A percentile compares a stretch with the other conserved stretches of the same genome.
Evolutionary conservation across 371 early-diverging fungal species (phyloP).

Genomic region (Mortierella sp.): DNA sequence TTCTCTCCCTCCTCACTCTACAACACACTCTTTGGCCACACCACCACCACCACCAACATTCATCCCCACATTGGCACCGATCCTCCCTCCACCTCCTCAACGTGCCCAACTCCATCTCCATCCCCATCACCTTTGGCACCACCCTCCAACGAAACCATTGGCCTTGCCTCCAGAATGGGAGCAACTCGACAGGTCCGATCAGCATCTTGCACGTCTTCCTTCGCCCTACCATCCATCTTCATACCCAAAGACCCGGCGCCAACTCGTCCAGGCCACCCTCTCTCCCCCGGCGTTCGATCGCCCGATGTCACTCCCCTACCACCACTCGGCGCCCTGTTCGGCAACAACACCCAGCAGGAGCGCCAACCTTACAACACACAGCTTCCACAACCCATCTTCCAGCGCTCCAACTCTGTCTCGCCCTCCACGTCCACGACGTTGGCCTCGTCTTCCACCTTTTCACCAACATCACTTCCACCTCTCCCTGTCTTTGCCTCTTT

Average conservation of each 20-base stretch:
- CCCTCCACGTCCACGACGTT: conserved; percentile 6
- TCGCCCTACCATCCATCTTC: conserved; percentile 16
- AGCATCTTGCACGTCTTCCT: conserved; percentile 31
- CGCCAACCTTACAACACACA: neutral
- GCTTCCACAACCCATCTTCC: neutral
- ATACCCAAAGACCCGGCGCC: conserved; percentile 6
- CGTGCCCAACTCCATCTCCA: neutral
- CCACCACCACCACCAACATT: neutral
- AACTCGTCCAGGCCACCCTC: neutral
- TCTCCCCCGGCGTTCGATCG: conserved; percentile 5
- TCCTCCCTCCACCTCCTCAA: neutral
- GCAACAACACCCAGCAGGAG: neutral
- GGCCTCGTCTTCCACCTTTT: conserved; percentile 3
- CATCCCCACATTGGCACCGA: neutral
- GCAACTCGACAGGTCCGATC: conserved; percentile 27
- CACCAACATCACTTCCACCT: conserved; percentile 20
- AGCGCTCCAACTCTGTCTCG: conserved; percentile 8
- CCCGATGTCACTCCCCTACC: neutral
- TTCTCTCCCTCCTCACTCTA: conserved; percentile 25
- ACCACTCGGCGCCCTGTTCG: neutral
- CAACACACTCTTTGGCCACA: conserved; percentile 30
- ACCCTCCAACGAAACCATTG: neutral
- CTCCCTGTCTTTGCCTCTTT: conserved; percentile 14
- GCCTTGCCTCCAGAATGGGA: conserved; percentile 10
- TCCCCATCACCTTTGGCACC: neutral